Evolutionary conservation across 139 green algal species (phyloP).

Genomic region (Pleodorina starrii): DNA sequence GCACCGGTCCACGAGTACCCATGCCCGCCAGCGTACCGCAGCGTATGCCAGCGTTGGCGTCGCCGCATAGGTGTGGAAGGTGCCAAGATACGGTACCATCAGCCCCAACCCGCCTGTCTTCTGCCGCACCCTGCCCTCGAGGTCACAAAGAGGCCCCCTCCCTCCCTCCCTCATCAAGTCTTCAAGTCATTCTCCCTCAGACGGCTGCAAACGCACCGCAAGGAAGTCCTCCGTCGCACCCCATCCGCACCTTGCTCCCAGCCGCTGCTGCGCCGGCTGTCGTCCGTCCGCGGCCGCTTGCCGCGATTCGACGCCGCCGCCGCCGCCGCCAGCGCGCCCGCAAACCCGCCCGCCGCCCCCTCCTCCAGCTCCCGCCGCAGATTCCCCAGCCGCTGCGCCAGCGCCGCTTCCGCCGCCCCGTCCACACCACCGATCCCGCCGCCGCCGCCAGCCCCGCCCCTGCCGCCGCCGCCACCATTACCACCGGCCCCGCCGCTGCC

Average conservation of each 20-base stretch:
- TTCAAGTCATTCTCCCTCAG: too few species aligned
- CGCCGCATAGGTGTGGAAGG: too few species aligned
- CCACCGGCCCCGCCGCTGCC: neutral
- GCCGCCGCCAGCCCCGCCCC: neutral
- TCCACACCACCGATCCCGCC: neutral
- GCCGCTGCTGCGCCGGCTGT: neutral
- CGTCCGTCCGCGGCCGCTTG: conserved; percentile 22
- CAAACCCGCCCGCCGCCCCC: neutral
- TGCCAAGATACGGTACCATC: too few species aligned
- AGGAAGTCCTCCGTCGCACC: neutral
- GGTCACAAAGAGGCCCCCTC: too few species aligned
- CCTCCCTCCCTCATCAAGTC: too few species aligned
- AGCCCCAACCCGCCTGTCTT: too few species aligned
- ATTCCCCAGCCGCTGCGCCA: conserved; percentile 20
- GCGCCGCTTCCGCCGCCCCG: neutral
- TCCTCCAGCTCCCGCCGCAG: neutral
- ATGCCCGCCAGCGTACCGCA: too few species aligned
- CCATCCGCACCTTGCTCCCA: neutral
- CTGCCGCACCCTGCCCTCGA: too few species aligned
- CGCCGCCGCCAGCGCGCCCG: neutral
- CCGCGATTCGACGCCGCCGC: neutral
- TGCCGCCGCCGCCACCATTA: neutral
- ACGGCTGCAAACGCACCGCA: too few species aligned
- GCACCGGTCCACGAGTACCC: too few species aligned
- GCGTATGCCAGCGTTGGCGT: too few species aligned